A percentile compares a stretch with the other conserved stretches of the same genome.
These are phyloP conservation scores for Chrysoporthe cubensis DNA, from an alignment of 2,329 filamentous ascomycete genomes.

Conservation along the genomic window DNA sequence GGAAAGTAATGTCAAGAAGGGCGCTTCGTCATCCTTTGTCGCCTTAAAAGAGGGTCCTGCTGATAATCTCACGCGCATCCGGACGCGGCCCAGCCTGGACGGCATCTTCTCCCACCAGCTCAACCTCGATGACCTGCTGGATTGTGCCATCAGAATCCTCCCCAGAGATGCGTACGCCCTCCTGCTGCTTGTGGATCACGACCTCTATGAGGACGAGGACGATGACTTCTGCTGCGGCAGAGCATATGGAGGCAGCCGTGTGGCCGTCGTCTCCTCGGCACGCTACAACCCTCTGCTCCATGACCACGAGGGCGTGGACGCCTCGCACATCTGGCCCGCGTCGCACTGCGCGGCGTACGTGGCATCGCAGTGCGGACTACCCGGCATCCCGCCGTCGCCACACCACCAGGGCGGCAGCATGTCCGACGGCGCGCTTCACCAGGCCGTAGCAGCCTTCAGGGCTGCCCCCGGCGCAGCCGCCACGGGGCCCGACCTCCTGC, in stretches of 20 bases:
- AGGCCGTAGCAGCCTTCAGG: conserved; percentile 39
- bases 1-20: conserved; percentile 38
- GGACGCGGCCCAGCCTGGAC: conserved; percentile 53
- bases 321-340: conserved; percentile 64
- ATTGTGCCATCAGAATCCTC: conserved; percentile 56
- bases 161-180: conserved; percentile 63
- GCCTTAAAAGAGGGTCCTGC: conserved; percentile 47
- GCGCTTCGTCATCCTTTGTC: conserved; percentile 40
- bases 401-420: conserved; percentile 14
- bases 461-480: conserved; percentile 28
- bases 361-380: conserved; percentile 40
- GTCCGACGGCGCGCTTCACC: conserved; percentile 37
- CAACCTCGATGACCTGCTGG: conserved; percentile 64
- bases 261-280: conserved; percentile 64
- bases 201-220: conserved; percentile 67
- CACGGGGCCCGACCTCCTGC: conserved; percentile 25
- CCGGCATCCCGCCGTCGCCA: neutral
- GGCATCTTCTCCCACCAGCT: conserved; percentile 54
- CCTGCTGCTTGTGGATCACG: conserved; percentile 61
- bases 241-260: conserved; percentile 66
- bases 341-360: conserved; percentile 63
- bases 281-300: conserved; percentile 62
- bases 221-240: conserved; percentile 70
- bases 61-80: conserved; percentile 47
- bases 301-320: conserved; percentile 42